phyloP scores from a whole-genome alignment of 495 filamentous ascomycete genomes.

The Penicillium taxi region DNA sequence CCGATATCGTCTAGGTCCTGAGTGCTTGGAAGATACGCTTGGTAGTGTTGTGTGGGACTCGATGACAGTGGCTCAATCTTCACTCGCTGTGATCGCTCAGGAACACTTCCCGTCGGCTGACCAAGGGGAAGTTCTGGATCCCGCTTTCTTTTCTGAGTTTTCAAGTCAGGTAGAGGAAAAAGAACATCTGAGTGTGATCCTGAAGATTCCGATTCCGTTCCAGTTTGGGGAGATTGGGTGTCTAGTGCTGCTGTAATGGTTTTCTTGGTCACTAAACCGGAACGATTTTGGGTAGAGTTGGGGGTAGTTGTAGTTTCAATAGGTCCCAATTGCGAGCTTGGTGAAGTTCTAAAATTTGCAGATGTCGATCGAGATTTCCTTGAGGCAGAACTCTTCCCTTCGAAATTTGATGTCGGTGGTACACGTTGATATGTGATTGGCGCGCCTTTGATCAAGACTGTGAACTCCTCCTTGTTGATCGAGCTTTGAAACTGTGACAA shows the following conservation, averaged over 20 bases:
- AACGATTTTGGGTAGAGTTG: background rate
- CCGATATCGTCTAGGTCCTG: constrained; percentile 70
- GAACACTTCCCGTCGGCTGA: background rate
- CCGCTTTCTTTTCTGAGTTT: constrained; percentile 18
- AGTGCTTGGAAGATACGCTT: constrained; percentile 29
- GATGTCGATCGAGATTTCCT: no score
- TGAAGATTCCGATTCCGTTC: background rate
- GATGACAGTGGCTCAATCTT: constrained; percentile 30
- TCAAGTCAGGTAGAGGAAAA: constrained; percentile 23
- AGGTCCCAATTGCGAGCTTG: no score
- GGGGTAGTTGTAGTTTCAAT: background rate
- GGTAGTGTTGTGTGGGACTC: constrained; percentile 28
- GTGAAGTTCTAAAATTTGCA: no score
- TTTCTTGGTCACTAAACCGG: no score
- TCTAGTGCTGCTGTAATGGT: no score
- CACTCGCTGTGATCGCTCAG: constrained; percentile 16
- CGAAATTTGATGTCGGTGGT: no score
- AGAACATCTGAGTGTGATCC: constrained; percentile 29
- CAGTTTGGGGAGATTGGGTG: background rate
- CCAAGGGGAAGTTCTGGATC: background rate
- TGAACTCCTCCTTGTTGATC: constrained; percentile 25
- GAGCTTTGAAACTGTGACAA: constrained; percentile 26
- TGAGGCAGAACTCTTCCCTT: no score
- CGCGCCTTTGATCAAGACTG: constrained; percentile 17
- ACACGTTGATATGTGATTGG: constrained; percentile 23